These are phyloP conservation scores for Arabidopsis arenosa DNA, from an alignment of 345 rosid species.

Conservation along the genomic window DNA sequence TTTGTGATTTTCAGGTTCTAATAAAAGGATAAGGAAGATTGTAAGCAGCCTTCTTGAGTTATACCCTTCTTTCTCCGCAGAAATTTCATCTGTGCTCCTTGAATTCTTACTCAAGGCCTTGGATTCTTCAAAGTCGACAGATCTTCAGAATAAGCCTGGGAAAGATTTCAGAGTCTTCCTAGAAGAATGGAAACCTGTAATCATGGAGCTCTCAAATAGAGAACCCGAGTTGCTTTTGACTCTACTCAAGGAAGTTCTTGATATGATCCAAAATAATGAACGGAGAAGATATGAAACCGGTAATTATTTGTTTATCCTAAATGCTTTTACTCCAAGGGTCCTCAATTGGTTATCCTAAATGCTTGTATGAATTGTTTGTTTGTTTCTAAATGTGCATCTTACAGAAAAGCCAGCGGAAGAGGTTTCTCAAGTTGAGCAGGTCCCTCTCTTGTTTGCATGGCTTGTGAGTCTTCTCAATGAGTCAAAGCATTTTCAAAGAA, in stretches of 20 bases:
- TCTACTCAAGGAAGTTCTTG: slow-evolving; percentile 68
- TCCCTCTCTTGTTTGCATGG: slow-evolving; percentile 72
- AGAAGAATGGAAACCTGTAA: slow-evolving; percentile 73
- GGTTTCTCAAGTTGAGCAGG: slow-evolving; percentile 49
- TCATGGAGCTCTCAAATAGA: slow-evolving; percentile 61
- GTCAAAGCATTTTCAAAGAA: slow-evolving; percentile 47
- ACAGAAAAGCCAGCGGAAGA: slow-evolving; percentile 44
- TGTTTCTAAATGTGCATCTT: slow-evolving; percentile 41
- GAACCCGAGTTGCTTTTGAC: slow-evolving; percentile 76
- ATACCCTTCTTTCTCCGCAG: slow-evolving; percentile 71
- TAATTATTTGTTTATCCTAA: slow-evolving; percentile 37
- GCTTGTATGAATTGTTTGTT: slow-evolving; percentile 26
- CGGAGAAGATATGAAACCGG: slow-evolving; percentile 55
- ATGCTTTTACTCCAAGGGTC: slow-evolving; percentile 3
- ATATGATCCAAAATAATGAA: slow-evolving; percentile 58
- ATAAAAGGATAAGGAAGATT: slow-evolving; percentile 56
- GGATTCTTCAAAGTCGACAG: slow-evolving; percentile 52
- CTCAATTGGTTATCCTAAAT: slow-evolving; percentile 13
- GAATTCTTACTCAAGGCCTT: slow-evolving; percentile 64
- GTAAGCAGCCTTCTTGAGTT: slow-evolving; percentile 63
- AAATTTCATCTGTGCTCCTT: slow-evolving; percentile 68
- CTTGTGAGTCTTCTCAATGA: slow-evolving; percentile 61
- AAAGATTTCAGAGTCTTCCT: slow-evolving; percentile 46
- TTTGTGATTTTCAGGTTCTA: slow-evolving; percentile 60
- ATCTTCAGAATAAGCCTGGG: slow-evolving; percentile 42